Evolutionary conservation across 345 rosid genomes (phyloP).

Genomic region (Noccaea bulbosa): DNA sequence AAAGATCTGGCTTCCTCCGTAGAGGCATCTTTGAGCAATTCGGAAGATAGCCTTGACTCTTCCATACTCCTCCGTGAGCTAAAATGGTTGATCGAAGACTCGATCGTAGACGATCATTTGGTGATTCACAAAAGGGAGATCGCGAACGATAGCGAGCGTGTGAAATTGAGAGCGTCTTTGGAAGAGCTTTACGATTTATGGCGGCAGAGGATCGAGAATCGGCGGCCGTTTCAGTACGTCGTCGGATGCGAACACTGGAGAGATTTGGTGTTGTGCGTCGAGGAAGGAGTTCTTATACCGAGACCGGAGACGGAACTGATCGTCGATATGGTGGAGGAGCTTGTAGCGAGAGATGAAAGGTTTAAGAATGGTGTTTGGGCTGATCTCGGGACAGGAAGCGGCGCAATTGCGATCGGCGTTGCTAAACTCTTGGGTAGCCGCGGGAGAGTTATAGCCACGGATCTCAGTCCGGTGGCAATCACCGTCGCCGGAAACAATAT

Average conservation of each 20-base stretch:
- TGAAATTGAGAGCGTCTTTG: slow-evolving; percentile 49
- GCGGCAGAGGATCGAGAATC: slow-evolving; percentile 81
- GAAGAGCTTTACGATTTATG: slow-evolving; percentile 72
- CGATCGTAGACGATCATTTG: slow-evolving; percentile 49
- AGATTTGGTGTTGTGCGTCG: slow-evolving; percentile 78
- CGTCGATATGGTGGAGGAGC: slow-evolving; percentile 65
- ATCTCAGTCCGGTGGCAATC: slow-evolving; percentile 70
- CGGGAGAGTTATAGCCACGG: slow-evolving; percentile 76
- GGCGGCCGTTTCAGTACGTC: slow-evolving; percentile 83
- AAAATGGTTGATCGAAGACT: slow-evolving; percentile 80
- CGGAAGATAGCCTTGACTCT: slow-evolving; percentile 70
- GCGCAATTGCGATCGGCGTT: slow-evolving; percentile 84
- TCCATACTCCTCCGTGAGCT: slow-evolving; percentile 68
- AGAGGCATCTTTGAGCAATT: slow-evolving; percentile 52
- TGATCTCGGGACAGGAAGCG: slow-evolving; percentile 90
- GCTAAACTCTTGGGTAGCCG: slow-evolving; percentile 49
- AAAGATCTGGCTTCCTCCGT: slow-evolving; percentile 60
- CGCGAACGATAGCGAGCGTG: slow-evolving; percentile 19
- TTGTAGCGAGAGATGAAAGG: slow-evolving; percentile 38
- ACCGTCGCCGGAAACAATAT: slow-evolving; percentile 67
- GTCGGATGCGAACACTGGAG: slow-evolving; percentile 98
- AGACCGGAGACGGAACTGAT: slow-evolving; percentile 88
- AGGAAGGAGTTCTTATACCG: slow-evolving; percentile 93
- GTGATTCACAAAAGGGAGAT: slow-evolving; percentile 30
- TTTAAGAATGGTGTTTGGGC: slow-evolving; percentile 71